Percentiles rank a stretch among this genome's conserved stretches.
Evolutionary conservation across 2,329 filamentous ascomycete genomes (phyloP).

Genomic region (Mycosphaerella arachidis): DNA sequence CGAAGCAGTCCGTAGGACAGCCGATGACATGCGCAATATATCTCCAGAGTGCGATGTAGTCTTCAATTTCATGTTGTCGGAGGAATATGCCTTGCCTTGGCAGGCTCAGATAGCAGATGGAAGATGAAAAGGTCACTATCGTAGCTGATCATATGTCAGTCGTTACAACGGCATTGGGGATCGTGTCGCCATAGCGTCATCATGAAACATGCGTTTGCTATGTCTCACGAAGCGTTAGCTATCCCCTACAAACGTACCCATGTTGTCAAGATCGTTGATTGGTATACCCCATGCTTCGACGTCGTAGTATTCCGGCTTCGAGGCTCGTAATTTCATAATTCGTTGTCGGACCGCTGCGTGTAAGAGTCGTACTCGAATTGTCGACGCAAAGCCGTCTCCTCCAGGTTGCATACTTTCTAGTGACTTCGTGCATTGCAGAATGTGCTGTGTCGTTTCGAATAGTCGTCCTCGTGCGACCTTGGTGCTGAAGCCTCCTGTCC

Average conservation of each 20-base stretch:
- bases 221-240: no score
- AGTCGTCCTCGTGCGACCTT: conserved; percentile 62
- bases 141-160: conserved; percentile 45
- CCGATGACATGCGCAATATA: conserved; percentile 65
- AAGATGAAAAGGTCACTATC: conserved; percentile 64
- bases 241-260: conserved; percentile 31
- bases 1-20: conserved; percentile 54
- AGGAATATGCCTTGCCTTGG: conserved; percentile 69
- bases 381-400: conserved; percentile 61
- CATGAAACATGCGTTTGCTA: no score
- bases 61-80: conserved; percentile 56
- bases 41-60: conserved; percentile 73
- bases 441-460: conserved; percentile 71
- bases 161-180: no score
- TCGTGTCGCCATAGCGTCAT: no score
- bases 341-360: conserved; percentile 63
- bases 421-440: conserved; percentile 65
- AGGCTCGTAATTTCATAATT: conserved; percentile 56
- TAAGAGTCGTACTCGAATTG: conserved; percentile 63
- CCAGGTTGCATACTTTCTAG: conserved; percentile 63
- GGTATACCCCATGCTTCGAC: conserved; percentile 57
- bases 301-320: conserved; percentile 59
- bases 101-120: conserved; percentile 63
- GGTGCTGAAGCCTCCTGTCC: conserved; percentile 69
- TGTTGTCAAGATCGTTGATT: conserved; percentile 70